phyloP scores from a whole-genome alignment of 331 rosid genomes.

The Dryas integrifolia region DNA sequence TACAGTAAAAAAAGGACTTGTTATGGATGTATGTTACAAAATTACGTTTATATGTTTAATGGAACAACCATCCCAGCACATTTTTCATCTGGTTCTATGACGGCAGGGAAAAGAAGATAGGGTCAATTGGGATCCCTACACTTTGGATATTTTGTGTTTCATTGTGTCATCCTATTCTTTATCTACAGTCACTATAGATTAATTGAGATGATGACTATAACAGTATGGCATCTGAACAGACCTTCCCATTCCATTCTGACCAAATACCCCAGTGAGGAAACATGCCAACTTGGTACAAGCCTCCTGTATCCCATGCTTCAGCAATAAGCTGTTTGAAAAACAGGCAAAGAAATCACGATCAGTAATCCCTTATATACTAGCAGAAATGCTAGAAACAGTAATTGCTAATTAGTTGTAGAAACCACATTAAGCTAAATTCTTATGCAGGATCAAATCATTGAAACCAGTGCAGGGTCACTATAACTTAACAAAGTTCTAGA shows the following conservation, averaged over 20 bases:
- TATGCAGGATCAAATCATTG: background rate
- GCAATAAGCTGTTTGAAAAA: slow-evolving; percentile 72
- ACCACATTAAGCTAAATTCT: background rate
- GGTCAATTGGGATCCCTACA: background rate
- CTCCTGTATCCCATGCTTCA: slow-evolving; percentile 99
- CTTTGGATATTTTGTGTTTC: background rate
- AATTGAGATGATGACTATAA: slow-evolving; percentile 14
- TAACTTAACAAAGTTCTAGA: background rate
- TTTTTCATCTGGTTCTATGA: background rate
- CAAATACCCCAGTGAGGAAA: slow-evolving; percentile 98
- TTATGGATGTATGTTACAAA: background rate
- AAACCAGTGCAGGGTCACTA: background rate
- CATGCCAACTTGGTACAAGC: slow-evolving; percentile 91
- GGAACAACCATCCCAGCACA: background rate
- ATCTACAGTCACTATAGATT: background rate
- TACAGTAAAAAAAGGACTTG: background rate
- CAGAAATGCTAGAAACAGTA: slow-evolving; percentile 18
- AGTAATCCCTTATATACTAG: background rate
- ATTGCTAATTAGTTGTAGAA: slow-evolving; percentile 2
- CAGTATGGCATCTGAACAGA: slow-evolving; percentile 34
- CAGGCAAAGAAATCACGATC: slow-evolving; percentile 19
- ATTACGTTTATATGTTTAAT: background rate
- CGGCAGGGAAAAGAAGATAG: background rate
- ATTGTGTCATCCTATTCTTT: background rate
- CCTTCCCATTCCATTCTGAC: slow-evolving; percentile 99